Base-by-base conservation (phyloP, 2,329 filamentous ascomycete genomes). In the Aspergillus niger region DNA sequence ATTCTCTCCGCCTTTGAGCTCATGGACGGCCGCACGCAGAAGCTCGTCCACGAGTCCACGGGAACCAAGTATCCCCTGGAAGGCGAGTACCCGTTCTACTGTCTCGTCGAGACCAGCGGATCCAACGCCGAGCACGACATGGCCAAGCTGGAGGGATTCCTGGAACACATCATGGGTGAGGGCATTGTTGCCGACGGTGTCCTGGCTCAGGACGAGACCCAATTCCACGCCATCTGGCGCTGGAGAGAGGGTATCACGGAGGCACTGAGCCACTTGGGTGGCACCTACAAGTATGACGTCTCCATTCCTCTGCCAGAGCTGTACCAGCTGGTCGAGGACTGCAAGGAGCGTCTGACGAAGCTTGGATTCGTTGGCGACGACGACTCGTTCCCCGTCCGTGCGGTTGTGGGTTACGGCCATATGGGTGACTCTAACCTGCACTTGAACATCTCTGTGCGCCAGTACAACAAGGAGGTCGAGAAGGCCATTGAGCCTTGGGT, bases 351-450 rank as follows among this genome's bases (percentile, higher is more conserved):
- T 56, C 84, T 99, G 66, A 83, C 84, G 1, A 83, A 88, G 57
- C 88, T 89, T 32, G 92, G 92, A 0, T 83, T 98, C 2, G 82
- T 96, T 43, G 90, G 91, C 56, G 88, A 91, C 48, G 86, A 88
- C 5, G 86, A 90, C 58, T 87, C 87, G 49, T 85, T 88, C 73
- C 91, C 93, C 1, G 93, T 96, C 5, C 85, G 96, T 1, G 90
- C 89, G 60, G 93, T 97, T n/a, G 87, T 97, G 20, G 95, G 95
- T 20, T 99, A 97, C 73, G 95, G 95, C 36, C 95, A 99, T 76
- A 98, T 99, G 93, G 96, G 95, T 41, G 95, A 99, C 77, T 88
- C 90, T 3, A 99, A 99, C 78, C 79, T 99, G 66, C 96, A 99
- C 78, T 83, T 99, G 67, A 99, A 99, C 77, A 86, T 99, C 36